Percentiles rank a stretch among this genome's conserved stretches.
These are phyloP conservation scores for Zymoseptoria crescenta DNA, from an alignment of 2,329 filamentous ascomycete species.

Conservation along the genomic window DNA sequence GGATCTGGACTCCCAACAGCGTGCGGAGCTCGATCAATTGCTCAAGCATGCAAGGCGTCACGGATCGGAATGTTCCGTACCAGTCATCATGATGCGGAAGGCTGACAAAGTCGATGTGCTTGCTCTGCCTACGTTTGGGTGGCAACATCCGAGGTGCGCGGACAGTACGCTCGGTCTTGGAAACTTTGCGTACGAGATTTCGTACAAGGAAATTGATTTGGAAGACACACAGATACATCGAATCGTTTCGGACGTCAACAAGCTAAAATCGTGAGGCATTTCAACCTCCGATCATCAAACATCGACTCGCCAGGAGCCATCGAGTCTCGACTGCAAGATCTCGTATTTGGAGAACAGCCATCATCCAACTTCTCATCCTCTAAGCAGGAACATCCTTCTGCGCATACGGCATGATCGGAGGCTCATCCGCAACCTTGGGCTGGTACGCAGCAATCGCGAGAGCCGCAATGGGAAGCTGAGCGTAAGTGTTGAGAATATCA, in stretches of 20 bases:
- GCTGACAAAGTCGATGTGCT: conserved; percentile 1
- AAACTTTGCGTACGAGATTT: background rate
- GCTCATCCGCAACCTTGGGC: conserved; percentile 33
- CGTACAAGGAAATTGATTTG: conserved; percentile 6
- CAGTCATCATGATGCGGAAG: background rate
- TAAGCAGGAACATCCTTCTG: conserved; percentile 15
- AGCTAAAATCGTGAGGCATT: background rate
- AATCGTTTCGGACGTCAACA: background rate
- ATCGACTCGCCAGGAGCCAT: background rate
- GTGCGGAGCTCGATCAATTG: background rate
- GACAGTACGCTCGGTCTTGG: background rate
- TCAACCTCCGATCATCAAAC: background rate
- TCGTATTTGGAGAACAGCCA: background rate
- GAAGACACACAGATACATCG: background rate
- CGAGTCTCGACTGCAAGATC: background rate
- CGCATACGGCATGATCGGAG: conserved; percentile 35
- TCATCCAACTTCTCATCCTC: background rate
- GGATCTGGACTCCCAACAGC: background rate
- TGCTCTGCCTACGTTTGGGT: conserved; percentile 7
- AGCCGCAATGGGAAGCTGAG: conserved; percentile 32
- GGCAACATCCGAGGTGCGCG: background rate
- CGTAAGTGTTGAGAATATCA: conserved; percentile 39
- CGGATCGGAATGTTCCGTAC: background rate
- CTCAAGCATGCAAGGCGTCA: background rate
- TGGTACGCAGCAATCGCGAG: conserved; percentile 28